Base-by-base conservation (phyloP, 306 rosid species). In the Rosa rugosa region DNA sequence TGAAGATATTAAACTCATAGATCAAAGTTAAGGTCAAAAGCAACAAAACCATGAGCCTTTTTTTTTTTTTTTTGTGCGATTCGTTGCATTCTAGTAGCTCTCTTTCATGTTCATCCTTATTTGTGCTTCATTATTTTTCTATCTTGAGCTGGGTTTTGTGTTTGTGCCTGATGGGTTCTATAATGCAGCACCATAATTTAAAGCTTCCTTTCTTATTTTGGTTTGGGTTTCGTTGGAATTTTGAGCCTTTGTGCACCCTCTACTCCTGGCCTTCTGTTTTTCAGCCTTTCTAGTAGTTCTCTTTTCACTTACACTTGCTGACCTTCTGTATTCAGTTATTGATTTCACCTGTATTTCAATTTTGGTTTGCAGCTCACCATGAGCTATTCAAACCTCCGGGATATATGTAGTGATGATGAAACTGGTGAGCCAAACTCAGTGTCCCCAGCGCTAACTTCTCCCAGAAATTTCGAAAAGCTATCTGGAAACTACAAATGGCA, bases 381-480 rank as follows among this genome's bases (percentile, higher is more conserved):
- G 73, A 44, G n/a, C 73, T 44, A 45, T 22, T 44, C 56, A 42
- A 13, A 87, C 59, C 60, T 90, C 79, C 10, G 10, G 49, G 49
- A 45, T 45, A 8, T 92, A 85, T 88, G 92, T 8, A 92, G 91
- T 66, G 93, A 84, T 69, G 56, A 69, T 69, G 49, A 10, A 11
- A 45, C 49, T 44, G 3, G 12, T 44, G 47, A 7, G 47, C 8
- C 49, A 45, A 45, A 45, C 49, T 45, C 49, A 3, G 2, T 45
- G 49, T 9, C 49, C 49, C 49, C 49, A 45, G 11, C 10, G 11
- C 49, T 45, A 45, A 45, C 13, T 45, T 45, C 49, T 45, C n/a
- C n/a, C 49, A 1, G 49, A 4, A 12, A 45, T 45, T 45, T 45
- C 14, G 49, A 12, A 45, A 45, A 45, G 49, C 49, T 45, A 11